Evolutionary conservation across 192 early-diverging fungal genomes (phyloP).

Genomic region (Coemansia sp.): DNA sequence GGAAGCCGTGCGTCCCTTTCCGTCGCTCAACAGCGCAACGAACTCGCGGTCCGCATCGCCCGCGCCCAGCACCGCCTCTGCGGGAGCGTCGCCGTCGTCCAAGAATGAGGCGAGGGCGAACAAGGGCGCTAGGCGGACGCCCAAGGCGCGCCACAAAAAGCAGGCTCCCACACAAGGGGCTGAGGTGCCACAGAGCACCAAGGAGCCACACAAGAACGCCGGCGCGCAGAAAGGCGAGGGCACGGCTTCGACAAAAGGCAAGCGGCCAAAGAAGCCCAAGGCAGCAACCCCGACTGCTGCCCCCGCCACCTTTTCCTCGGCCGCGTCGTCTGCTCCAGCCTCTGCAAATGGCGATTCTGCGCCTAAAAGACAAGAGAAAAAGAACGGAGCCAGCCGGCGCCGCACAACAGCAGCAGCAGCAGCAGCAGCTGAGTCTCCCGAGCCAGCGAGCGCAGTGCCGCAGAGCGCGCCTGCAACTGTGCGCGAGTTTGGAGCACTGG

Average conservation of each 20-base stretch:
- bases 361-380: too few relatives aligned
- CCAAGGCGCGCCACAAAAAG: constrained; percentile 3
- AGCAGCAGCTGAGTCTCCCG: not conserved
- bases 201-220: too few relatives aligned
- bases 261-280: too few relatives aligned
- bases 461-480: constrained; percentile 1
- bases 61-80: constrained; percentile 4
- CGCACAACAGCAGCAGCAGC: not conserved
- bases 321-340: too few relatives aligned
- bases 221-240: too few relatives aligned
- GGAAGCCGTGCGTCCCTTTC: too few relatives aligned
- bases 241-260: too few relatives aligned
- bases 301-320: too few relatives aligned
- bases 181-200: not conserved
- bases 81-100: not conserved
- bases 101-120: not conserved
- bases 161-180: constrained; percentile 1
- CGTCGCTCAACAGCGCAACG: constrained; percentile 26
- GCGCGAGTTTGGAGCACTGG: constrained; percentile 5
- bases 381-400: not conserved
- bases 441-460: not conserved
- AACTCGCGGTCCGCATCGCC: constrained; percentile 43
- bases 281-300: too few relatives aligned
- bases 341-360: too few relatives aligned
- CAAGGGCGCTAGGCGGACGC: not conserved